Percentiles rank a stretch among this genome's conserved stretches.
These are phyloP conservation scores for Termitomyces eurrhizus DNA, from an alignment of 768 basidiomycete species.

Conservation along the genomic window DNA sequence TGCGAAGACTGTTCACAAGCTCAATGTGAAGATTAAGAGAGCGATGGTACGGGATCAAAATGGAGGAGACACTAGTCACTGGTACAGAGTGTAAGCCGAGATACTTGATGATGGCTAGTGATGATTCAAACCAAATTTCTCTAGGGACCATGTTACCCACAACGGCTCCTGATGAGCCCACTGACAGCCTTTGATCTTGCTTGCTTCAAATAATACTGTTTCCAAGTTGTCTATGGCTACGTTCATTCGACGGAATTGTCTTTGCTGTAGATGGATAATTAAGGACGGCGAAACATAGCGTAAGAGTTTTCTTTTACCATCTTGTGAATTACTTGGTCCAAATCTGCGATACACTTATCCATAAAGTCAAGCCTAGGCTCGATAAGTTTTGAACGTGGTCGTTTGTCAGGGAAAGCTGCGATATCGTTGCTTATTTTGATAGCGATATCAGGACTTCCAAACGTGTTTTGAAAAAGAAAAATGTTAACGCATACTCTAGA, in stretches of 20 bases:
- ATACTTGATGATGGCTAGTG: not conserved
- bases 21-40: constrained; percentile 55
- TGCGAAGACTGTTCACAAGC: constrained; percentile 54
- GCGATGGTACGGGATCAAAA: constrained; percentile 65
- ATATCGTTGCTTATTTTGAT: constrained; percentile 54
- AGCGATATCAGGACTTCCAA: constrained; percentile 7
- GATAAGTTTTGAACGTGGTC: constrained; percentile 57
- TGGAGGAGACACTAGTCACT: constrained; percentile 54
- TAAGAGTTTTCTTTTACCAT: constrained; percentile 45
- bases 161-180: constrained; percentile 72
- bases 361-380: constrained; percentile 63
- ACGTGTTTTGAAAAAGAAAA: too few species aligned
- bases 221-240: constrained; percentile 63
- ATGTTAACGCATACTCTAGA: constrained; percentile 59
- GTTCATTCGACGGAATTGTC: constrained; percentile 66
- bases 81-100: not conserved
- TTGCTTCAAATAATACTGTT: constrained; percentile 59
- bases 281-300: not conserved
- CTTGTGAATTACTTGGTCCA: constrained; percentile 57
- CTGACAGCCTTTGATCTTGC: constrained; percentile 64
- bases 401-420: constrained; percentile 47
- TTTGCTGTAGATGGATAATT: constrained; percentile 42
- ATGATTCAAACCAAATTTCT: constrained; percentile 60
- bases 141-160: constrained; percentile 81
- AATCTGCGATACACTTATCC: constrained; percentile 58